Base-by-base conservation (phyloP, 352 stramenopile genomes). In the Phytopythium chamaehyphon region DNA sequence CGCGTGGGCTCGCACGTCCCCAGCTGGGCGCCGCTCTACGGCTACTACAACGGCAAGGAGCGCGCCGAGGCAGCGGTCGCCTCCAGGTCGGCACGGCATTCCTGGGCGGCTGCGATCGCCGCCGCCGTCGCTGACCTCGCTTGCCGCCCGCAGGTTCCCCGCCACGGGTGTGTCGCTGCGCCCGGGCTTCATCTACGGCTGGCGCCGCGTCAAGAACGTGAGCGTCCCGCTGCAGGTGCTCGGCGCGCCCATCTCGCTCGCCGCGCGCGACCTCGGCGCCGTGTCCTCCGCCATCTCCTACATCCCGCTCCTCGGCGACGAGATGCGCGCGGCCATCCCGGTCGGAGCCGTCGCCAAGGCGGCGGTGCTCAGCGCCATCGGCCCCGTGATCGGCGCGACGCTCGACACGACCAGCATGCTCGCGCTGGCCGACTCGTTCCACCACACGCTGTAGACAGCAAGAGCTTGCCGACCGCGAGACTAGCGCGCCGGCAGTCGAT, bases 1-100 rank as follows among this genome's bases (percentile, higher is more conserved):
- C 82, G 88, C 45, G 89, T 97, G 7, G 86, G 83, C 22, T 80
- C 76, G 22, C 74, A 81, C 43, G 52, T 91, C 31, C 81, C 83
- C 23, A 73, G 71, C 16, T 93, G 77, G 73, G 58, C 80, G 19
- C 86, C 86, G 0, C 68, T 96, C 53, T 71, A 95, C 40, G 89
- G 87, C 18, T 96, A 97, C 61, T 97, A 93, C 66, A 68, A 96
- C 46, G 87, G 89, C 38, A 97, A 97, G 53, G 77, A 92, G 58
- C 69, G 83, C 40, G 89, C 83, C 2, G 89, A 97, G 55, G 71
- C 71, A 19, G 78, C 80, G 10, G 73, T 96, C n/a, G 54, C 61
- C 9, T 67, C 69, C 18, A 71, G 71, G 82, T 92, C n/a, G 38
- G n/a, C n/a, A n/a, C n/a, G n/a, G n/a, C n/a, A n/a, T n/a, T n/a